Evolutionary conservation across 352 stramenopile species (phyloP), one percentile per base, ranked within the genome.

Genomic region (Phytophthora ohioensis): DNA sequence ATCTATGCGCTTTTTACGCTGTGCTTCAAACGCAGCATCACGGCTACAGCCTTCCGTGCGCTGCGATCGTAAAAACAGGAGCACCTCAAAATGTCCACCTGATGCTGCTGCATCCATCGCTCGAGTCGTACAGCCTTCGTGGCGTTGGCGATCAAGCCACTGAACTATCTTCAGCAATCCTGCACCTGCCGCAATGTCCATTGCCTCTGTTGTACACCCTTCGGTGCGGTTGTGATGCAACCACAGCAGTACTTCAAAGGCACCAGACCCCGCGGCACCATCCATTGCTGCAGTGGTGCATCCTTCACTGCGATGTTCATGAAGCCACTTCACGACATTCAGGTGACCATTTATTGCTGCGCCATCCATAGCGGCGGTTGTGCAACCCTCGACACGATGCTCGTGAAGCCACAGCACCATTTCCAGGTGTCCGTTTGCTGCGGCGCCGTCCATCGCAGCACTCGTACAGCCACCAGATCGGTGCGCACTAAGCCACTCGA

Each of bases 71-170:
- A 75, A 43, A 51, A 70, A 74, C 45, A 80, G 36, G 36, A 80
- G 34, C 39, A 75, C 39, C 27, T 75, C 68, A 35, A 80, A 71
- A 48, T 72, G 59, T 1, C 68, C 67, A 12, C 63, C 49, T 36
- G 67, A 75, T 4, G 73, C 73, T 48, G 71, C 71, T 17, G 56
- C 67, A 64, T 78, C 67, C 71, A 78, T 78, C 42, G 71, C 71
- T 53, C 60, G 43, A 31, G 45, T 57, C 31, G 67, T 71, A 48
- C 71, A 78, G 0, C 66, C 67, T 54, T 75, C 71, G 13, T 36
- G 8, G n/a, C 67, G 66, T 52, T 72, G 35, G 4, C 35, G 45
- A 36, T 78, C 42, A 13, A 78, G 56, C 71, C 71, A 78, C 56
- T 48, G 38, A n/a, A 78, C 49, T 13, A 75, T 59, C 12, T 75